phyloP scores from a whole-genome alignment of 352 stramenopile genomes.

The Phytophthora capsici region DNA sequence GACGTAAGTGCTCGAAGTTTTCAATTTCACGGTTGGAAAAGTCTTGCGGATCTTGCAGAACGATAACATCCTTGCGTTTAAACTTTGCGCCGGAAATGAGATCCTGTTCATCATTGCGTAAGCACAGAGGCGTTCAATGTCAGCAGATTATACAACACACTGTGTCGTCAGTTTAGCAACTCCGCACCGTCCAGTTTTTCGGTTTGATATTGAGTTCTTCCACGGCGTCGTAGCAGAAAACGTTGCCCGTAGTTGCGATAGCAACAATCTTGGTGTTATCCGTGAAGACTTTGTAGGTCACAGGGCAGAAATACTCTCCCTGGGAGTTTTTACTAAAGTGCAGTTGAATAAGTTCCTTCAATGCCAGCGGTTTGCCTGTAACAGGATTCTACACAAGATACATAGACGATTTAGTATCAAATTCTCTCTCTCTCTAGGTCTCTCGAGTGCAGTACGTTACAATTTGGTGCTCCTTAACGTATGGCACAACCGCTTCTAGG shows the following conservation, averaged over 20 bases:
- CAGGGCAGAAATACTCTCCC: constrained; percentile 88
- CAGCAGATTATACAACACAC: constrained; percentile 18
- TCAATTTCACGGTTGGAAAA: constrained; percentile 94
- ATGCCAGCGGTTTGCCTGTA: constrained; percentile 88
- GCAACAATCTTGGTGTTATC: constrained; percentile 90
- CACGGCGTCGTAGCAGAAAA: constrained; percentile 97
- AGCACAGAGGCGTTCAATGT: constrained; percentile 13
- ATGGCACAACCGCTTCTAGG: constrained; percentile 95
- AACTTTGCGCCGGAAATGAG: constrained; percentile 93
- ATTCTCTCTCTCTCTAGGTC: background rate
- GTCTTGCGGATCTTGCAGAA: constrained; percentile 95
- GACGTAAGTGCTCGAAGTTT: constrained; percentile 97
- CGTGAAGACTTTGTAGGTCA: constrained; percentile 97
- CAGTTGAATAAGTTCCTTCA: constrained; percentile 95
- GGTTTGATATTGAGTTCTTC: constrained; percentile 98
- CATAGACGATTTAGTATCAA: background rate
- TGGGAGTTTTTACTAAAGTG: constrained; percentile 85
- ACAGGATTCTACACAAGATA: constrained; percentile 88
- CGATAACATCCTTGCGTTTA: constrained; percentile 94
- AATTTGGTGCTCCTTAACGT: constrained; percentile 96
- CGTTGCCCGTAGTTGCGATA: constrained; percentile 91
- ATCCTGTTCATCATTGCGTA: constrained; percentile 61
- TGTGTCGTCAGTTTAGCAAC: background rate
- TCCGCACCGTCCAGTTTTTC: constrained; percentile 93
- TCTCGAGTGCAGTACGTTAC: constrained; percentile 42